Percentiles rank a stretch among this genome's conserved stretches.
phyloP scores from a whole-genome alignment of 306 rosid species.

The Gastrolobium villosum region DNA sequence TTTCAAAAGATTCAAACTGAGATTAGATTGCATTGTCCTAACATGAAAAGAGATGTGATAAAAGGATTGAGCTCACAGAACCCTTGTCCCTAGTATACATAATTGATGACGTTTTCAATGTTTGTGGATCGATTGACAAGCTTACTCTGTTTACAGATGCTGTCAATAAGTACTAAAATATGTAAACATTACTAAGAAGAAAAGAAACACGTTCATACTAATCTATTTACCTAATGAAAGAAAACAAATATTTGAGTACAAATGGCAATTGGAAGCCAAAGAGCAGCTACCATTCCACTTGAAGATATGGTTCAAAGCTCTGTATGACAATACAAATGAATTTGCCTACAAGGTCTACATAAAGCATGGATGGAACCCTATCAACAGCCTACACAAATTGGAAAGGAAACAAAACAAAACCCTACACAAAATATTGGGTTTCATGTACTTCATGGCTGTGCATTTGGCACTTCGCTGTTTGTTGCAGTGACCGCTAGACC shows the following conservation, averaged over 20 bases:
- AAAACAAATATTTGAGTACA: background rate
- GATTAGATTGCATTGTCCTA: constrained; percentile 3
- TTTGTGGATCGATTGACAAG: constrained; percentile 49
- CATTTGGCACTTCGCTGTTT: background rate
- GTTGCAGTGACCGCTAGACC: background rate
- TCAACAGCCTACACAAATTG: background rate
- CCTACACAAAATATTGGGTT: background rate
- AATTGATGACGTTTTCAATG: constrained; percentile 57
- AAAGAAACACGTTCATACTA: background rate
- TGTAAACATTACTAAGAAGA: background rate
- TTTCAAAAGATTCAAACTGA: background rate
- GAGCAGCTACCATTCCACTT: constrained; percentile 16
- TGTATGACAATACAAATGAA: background rate
- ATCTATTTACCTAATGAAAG: background rate
- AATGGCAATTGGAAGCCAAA: constrained; percentile 30
- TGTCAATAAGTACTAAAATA: constrained; percentile 43
- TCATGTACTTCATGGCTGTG: background rate
- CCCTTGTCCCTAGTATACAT: constrained; percentile 53
- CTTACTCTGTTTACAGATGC: constrained; percentile 53
- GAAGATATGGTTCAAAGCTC: constrained; percentile 23
- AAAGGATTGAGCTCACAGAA: constrained; percentile 59
- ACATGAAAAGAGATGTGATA: background rate
- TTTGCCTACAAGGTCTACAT: background rate
- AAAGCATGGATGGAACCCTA: background rate
- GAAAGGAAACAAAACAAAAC: background rate